These are phyloP conservation scores for Phytophthora pluvialis DNA, from an alignment of 352 stramenopile species.

Conservation along the genomic window DNA sequence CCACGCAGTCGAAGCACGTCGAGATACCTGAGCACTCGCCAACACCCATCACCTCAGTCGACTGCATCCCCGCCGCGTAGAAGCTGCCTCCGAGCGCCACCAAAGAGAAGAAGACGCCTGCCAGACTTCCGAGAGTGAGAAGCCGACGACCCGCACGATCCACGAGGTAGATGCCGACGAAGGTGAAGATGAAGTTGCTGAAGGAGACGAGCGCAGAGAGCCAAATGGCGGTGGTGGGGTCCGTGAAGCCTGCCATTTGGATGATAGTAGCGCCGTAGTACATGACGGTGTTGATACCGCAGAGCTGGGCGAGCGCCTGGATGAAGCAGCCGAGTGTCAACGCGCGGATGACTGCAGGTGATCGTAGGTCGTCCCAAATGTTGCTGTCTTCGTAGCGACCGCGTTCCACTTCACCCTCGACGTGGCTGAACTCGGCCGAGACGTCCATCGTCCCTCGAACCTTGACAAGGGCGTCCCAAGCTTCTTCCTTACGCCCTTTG, in stretches of 20 bases:
- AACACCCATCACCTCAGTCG: slow-evolving; percentile 17
- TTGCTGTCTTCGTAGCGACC: slow-evolving; percentile 30
- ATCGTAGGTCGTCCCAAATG: slow-evolving; percentile 43
- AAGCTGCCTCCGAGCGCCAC: slow-evolving; percentile 28
- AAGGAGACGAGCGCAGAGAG: slow-evolving; percentile 62
- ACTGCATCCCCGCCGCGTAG: slow-evolving; percentile 22
- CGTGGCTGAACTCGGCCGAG: slow-evolving; percentile 62
- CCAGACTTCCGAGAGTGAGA: slow-evolving; percentile 23
- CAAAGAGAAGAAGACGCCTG: slow-evolving; percentile 24
- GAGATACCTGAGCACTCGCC: slow-evolving; percentile 43
- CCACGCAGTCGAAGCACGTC: slow-evolving; percentile 77
- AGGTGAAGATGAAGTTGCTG: slow-evolving; percentile 36
- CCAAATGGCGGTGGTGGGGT: slow-evolving; percentile 76
- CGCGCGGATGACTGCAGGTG: slow-evolving; percentile 40
- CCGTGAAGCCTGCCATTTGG: slow-evolving; percentile 75
- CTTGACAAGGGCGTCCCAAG: slow-evolving; percentile 57
- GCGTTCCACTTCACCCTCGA: slow-evolving; percentile 63
- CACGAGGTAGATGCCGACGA: slow-evolving; percentile 31
- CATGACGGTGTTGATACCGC: slow-evolving; percentile 88
- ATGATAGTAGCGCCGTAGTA: slow-evolving; percentile 85
- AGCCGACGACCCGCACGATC: slow-evolving; percentile 23
- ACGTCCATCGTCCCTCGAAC: slow-evolving; percentile 71
- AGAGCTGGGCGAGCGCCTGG: slow-evolving; percentile 62
- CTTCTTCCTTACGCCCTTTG: slow-evolving; percentile 53
- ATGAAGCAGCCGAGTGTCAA: slow-evolving; percentile 55